Evolutionary conservation across 2,329 filamentous ascomycete genomes (phyloP).

Genomic region (Cercospora sp.): DNA sequence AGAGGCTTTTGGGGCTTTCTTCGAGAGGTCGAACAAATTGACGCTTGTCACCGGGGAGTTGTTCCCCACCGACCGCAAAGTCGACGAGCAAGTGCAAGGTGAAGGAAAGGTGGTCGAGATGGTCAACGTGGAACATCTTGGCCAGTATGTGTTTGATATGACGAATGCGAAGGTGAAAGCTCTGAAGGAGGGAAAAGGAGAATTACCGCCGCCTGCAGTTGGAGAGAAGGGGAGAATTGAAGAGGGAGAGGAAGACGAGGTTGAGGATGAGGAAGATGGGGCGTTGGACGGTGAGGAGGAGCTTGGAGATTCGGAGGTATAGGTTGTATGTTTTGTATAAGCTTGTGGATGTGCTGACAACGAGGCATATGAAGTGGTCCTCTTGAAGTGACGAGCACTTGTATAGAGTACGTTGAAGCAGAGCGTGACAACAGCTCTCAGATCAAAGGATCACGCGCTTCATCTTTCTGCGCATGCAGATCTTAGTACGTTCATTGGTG

Average conservation of each 20-base stretch:
- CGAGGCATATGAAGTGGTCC: background rate
- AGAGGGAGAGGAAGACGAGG: conserved; percentile 39
- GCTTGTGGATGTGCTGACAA: background rate
- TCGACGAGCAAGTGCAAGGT: conserved; percentile 46
- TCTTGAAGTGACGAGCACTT: background rate
- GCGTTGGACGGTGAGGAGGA: background rate
- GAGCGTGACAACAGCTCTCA: background rate
- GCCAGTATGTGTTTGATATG: conserved; percentile 97
- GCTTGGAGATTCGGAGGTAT: conserved; percentile 14
- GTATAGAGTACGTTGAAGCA: background rate
- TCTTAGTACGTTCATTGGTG: background rate
- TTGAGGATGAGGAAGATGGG: conserved; percentile 29
- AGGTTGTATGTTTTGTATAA: background rate
- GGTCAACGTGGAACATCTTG: conserved; percentile 89
- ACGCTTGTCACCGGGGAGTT: conserved; percentile 82
- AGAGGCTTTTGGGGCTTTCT: conserved; percentile 77
- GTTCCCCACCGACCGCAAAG: conserved; percentile 65
- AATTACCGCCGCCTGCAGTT: conserved; percentile 28
- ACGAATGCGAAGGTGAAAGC: conserved; percentile 69
- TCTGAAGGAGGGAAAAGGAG: conserved; percentile 49
- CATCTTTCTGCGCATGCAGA: background rate
- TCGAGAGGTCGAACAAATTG: conserved; percentile 68
- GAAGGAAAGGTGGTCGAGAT: conserved; percentile 64
- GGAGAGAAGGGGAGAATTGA: conserved; percentile 28
- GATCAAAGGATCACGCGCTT: background rate